Conservation (phyloP, 345 rosid genomes). For the Noccaea bulbosa region DNA sequence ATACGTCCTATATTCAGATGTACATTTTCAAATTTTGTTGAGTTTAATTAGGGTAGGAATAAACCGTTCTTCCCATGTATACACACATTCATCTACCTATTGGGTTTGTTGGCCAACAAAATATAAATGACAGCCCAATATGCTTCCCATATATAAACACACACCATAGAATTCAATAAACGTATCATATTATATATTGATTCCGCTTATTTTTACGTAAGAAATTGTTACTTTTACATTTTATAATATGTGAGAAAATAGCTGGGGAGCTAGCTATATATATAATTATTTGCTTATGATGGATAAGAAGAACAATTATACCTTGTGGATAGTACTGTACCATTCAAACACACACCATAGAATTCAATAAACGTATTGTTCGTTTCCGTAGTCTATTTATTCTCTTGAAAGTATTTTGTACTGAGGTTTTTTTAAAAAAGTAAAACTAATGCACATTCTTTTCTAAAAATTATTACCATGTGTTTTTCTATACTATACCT, state of each 20-base stretch:
- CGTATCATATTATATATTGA: too few relatives aligned
- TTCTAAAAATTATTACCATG: background rate
- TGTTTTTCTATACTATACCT: background rate
- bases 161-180: too few relatives aligned
- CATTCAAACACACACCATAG: conserved; percentile 25
- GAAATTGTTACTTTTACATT: background rate
- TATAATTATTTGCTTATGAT: background rate
- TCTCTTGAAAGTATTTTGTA: background rate
- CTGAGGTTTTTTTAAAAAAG: too few relatives aligned
- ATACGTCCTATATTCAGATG: too few relatives aligned
- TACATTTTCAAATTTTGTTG: too few relatives aligned
- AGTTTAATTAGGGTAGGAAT: too few relatives aligned
- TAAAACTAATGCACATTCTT: conserved; percentile 1
- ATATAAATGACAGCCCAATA: too few relatives aligned
- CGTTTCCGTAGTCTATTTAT: background rate
- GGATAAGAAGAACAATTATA: conserved; percentile 16
- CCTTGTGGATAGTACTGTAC: background rate
- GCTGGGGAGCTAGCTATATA: background rate
- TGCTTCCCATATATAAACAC: too few relatives aligned
- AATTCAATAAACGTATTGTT: background rate
- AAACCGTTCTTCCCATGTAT: too few relatives aligned
- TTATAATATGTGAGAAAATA: background rate
- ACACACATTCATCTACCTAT: too few relatives aligned
- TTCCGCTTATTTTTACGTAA: background rate
- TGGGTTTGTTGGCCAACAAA: too few relatives aligned